Evolutionary conservation across 2,329 filamentous ascomycete species (phyloP).

Genomic region (Fusarium subtropicale): DNA sequence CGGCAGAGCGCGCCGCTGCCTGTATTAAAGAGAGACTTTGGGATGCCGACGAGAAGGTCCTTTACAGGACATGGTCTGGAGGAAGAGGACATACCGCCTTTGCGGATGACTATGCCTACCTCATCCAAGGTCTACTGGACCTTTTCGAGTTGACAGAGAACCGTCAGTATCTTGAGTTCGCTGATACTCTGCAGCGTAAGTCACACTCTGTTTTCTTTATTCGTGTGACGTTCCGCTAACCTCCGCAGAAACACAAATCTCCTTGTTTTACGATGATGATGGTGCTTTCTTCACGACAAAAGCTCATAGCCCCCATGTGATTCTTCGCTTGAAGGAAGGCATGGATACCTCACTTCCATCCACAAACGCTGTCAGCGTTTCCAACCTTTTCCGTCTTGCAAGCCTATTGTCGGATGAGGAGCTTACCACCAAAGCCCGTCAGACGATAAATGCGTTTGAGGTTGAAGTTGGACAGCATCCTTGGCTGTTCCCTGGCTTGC

Average conservation of each 20-base stretch:
- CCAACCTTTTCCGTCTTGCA: conserved; percentile 86
- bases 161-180: conserved; percentile 80
- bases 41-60: conserved; percentile 67
- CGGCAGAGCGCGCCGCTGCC: conserved; percentile 74
- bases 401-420: conserved; percentile 73
- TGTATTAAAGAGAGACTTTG: conserved; percentile 83
- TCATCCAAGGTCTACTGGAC: conserved; percentile 84
- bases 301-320: conserved; percentile 71
- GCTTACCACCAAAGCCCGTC: conserved; percentile 73
- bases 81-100: conserved; percentile 77
- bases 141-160: conserved; percentile 87
- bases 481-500: conserved; percentile 86
- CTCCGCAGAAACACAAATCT: conserved; percentile 73
- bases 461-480: conserved; percentile 93
- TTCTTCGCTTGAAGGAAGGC: conserved; percentile 91
- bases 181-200: conserved; percentile 80
- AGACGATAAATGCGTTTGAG: conserved; percentile 87
- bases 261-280: conserved; percentile 78
- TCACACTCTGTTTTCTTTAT: neutral
- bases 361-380: conserved; percentile 86
- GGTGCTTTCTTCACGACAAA: conserved; percentile 81
- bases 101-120: conserved; percentile 93
- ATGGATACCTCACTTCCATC: conserved; percentile 94
- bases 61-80: conserved; percentile 81
- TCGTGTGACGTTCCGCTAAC: conserved; percentile 19